Base-by-base conservation (phyloP, 2,329 filamentous ascomycete species). In the Xylariaceae sp. region DNA sequence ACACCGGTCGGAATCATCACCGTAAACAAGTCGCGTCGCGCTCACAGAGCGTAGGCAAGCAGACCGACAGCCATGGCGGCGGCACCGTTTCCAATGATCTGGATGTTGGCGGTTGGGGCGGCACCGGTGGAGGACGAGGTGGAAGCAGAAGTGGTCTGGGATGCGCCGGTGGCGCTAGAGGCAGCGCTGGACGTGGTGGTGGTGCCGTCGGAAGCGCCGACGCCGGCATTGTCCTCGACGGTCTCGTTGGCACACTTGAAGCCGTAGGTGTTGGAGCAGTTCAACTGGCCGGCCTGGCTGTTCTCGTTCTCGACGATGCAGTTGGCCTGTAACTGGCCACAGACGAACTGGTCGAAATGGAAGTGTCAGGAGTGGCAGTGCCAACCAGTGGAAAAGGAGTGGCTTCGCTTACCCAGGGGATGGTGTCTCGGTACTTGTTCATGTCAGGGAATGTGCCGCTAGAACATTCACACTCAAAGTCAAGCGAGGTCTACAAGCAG, bases 341-440 rank as follows among this genome's bases (percentile, higher is more conserved):
- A 83, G 60, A 80, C 73, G 60, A 76, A 80, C 72, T 75, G 39
- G 33, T 27, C 38, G 42, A 17, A 33, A 48, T 38, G 41, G 12
- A 31, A 6, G 32, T 54, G 52, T 39, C 12, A 43, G 62, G 61
- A 18, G 40, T 32, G n/a, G 33, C n/a, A 33, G 39, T n/a, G 36
- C 3, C 32, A 27, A 33, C 39, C 14, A 9, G 19, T n/a, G 43
- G 27, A 36, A 30, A 7, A 27, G 19, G 30, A 17, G 35, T 46
- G 32, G 27, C 41, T 11, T 15, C 32, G 22, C 63, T 57, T 60
- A 66, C 63, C 59, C 58, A 66, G 19, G 63, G 63, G 56, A 82
- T 67, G 2, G 77, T 79, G 68, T 80, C 72, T 43, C 54, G 58
- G 68, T 79, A 82, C 64, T 75, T 72, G 64, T 79, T 68, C 41